Base-by-base conservation (phyloP, 208 protist species). In the Leishmania amazonensis region DNA sequence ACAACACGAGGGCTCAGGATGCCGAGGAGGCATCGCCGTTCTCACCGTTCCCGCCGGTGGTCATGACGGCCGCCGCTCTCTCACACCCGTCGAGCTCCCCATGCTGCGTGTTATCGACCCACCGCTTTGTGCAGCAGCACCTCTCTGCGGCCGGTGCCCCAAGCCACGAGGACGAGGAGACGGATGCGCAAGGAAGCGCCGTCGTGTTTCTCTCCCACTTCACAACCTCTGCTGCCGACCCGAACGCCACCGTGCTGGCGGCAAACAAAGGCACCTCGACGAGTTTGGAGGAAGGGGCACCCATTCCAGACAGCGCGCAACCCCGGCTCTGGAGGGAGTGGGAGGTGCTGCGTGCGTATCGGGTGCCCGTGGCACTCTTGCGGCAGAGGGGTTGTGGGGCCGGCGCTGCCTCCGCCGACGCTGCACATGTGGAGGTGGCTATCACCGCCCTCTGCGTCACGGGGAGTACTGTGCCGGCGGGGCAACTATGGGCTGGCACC, bases 401-500 rank as follows among this genome's bases (percentile, higher is more conserved):
- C 17, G n/a, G 47, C 31, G 9, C 72, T 62, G 49, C 28, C n/a
- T 35, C 51, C 68, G 81, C 28, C 64, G 47, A 47, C 15, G 17
- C 45, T 42, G 11, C 54, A 15, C 57, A n/a, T 31, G 68, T 73
- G 40, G 68, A n/a, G n/a, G 68, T 73, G 21, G 42, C 42, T 11
- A 24, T 77, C 64, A 85, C 80, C 28, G 72, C 82, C 45, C 80
- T 79, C 74, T 87, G 85, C 15, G 64, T 62, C 31, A 76, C 75
- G 38, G 35, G 42, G 45, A 75, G 42, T 28, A 65, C 31, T 38
- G 31, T n/a, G 42, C 8, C 54, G n/a, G 40, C 53, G 11, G 42
- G 60, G 47, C 64, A 71, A n/a, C 71, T 92, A 7, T 92, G 89
- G 89, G 86, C 86, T 42, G 86, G 89, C 51, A 90, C 86, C 15